Percentiles rank a stretch among this genome's conserved stretches.
phyloP scores from a whole-genome alignment of 1,284 basidiomycete genomes.

The Tylopilus sp. region DNA sequence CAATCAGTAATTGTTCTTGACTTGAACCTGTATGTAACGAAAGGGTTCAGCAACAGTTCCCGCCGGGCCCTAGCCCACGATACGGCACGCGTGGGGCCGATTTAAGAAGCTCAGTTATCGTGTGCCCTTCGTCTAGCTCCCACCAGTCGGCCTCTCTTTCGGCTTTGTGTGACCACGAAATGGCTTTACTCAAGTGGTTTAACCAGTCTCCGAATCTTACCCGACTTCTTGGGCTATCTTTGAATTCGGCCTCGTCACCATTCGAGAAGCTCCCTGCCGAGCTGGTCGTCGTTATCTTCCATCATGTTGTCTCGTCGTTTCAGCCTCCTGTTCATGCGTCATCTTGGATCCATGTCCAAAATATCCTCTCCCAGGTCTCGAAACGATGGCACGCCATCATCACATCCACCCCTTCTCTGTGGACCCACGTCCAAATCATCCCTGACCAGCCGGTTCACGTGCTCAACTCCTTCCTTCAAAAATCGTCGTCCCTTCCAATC shows the following conservation, averaged over 20 bases:
- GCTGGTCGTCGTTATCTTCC: not conserved
- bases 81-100: not conserved
- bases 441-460: not conserved
- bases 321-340: not conserved
- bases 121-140: not conserved
- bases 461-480: not conserved
- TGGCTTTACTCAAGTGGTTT: not conserved
- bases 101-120: not conserved
- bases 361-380: not conserved
- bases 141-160: not conserved
- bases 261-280: not conserved
- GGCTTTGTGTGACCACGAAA: not conserved
- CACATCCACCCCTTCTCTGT: not conserved
- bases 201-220: not conserved
- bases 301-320: not conserved
- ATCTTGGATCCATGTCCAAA: not conserved
- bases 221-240: not conserved
- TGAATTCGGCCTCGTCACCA: not conserved
- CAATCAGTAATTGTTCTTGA: too few relatives aligned
- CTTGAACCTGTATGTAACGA: too few relatives aligned
- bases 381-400: not conserved
- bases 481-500: not conserved
- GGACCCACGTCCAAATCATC: not conserved
- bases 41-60: too few relatives aligned
- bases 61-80: not conserved